Conservation (phyloP, 768 basidiomycete species). For the Mycena vulgaris region DNA sequence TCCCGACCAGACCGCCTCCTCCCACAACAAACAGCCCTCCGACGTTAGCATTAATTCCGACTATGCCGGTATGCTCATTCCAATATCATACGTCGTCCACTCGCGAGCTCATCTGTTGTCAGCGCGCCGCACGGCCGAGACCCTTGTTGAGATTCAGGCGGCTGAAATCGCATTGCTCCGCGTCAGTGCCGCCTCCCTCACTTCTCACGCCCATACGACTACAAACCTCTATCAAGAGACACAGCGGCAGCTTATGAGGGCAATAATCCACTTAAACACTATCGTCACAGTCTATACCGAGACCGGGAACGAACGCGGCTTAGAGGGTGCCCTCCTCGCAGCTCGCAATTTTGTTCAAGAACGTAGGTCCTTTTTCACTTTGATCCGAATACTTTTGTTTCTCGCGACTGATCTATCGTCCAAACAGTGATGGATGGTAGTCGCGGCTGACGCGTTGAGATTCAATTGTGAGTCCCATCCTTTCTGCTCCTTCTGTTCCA, state of each 20-base stretch:
- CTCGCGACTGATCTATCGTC: conserved; percentile 20
- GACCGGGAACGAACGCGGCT: not conserved
- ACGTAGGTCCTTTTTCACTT: conserved; percentile 15
- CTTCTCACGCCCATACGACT: no score
- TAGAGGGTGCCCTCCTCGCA: conserved; percentile 2
- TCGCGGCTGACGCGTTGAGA: not conserved
- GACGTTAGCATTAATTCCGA: not conserved
- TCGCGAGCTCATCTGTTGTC: conserved; percentile 5
- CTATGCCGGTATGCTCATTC: conserved; percentile 7
- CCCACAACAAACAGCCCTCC: conserved; percentile 5
- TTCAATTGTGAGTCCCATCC: conserved; percentile 13
- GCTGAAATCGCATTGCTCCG: not conserved
- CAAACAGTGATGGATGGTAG: conserved; percentile 15
- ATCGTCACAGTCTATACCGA: not conserved
- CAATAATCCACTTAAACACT: no score
- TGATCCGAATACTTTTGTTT: conserved; percentile 21
- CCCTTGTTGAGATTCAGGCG: not conserved
- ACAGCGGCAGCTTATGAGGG: no score
- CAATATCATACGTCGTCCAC: not conserved
- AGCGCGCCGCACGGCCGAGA: conserved; percentile 1
- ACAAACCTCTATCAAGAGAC: no score
- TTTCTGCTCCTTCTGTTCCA: conserved; percentile 27
- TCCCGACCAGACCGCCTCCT: not conserved
- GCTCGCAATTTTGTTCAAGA: conserved; percentile 3
- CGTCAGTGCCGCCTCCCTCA: no score